phyloP scores from a whole-genome alignment of 202 grass and related monocot species.

The Setaria italica region DNA sequence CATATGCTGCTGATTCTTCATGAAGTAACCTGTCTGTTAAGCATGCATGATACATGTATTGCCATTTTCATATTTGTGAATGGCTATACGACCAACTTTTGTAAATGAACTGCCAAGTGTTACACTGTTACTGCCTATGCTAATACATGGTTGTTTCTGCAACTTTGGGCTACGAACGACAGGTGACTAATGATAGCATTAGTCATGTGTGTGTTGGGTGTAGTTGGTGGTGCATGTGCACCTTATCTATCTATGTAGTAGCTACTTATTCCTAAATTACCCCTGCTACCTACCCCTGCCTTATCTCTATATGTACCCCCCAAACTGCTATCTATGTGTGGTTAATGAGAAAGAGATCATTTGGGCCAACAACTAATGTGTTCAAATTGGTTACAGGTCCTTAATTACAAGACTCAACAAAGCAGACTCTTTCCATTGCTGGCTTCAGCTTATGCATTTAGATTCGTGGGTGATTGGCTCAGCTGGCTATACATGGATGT shows the following conservation, averaged over 20 bases:
- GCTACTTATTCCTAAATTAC: too few species aligned
- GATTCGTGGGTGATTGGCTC: constrained; percentile 83
- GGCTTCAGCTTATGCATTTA: constrained; percentile 62
- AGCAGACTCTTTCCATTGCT: constrained; percentile 86
- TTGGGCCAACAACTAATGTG: background rate
- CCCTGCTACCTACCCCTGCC: too few species aligned
- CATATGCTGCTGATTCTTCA: background rate
- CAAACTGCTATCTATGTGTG: too few species aligned
- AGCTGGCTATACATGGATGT: constrained; percentile 91
- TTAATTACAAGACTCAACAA: constrained; percentile 93
- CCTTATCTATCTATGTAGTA: too few species aligned
- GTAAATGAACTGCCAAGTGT: background rate
- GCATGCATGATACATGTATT: background rate
- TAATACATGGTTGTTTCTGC: background rate
- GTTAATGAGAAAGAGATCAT: too few species aligned
- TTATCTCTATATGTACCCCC: too few species aligned
- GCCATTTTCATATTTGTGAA: background rate
- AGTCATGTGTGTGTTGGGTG: too few species aligned
- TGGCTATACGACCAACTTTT: background rate
- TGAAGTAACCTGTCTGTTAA: background rate
- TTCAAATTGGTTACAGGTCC: constrained; percentile 56
- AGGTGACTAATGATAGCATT: background rate
- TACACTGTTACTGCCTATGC: background rate
- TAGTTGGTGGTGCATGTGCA: too few species aligned
- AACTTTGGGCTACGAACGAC: background rate